phyloP scores from a whole-genome alignment of 2,329 filamentous ascomycete genomes.

The Arthrobotrys entomopaga region DNA sequence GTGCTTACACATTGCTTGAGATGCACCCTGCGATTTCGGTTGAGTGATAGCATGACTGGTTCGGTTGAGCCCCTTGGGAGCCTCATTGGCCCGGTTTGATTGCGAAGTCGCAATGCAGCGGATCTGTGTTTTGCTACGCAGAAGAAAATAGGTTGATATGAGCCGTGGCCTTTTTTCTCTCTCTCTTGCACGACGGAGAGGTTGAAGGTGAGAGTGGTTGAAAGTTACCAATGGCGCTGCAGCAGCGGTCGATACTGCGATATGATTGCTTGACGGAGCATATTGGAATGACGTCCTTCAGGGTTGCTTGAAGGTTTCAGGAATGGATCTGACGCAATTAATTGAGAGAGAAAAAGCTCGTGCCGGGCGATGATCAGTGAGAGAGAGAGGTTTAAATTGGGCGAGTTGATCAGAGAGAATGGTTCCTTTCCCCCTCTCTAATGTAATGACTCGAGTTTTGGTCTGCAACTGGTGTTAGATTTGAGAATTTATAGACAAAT shows the following conservation, averaged over 20 bases:
- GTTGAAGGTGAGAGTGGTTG: neutral
- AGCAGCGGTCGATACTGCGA: conserved; percentile 40
- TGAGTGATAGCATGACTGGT: conserved; percentile 88
- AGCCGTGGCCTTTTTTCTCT: conserved; percentile 14
- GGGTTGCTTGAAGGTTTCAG: conserved; percentile 28
- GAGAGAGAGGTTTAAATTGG: conserved; percentile 14
- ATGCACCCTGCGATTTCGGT: conserved; percentile 96
- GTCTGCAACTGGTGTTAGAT: neutral
- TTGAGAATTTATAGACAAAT: conserved; percentile 12
- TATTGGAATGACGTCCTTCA: conserved; percentile 15
- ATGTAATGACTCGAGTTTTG: too few relatives aligned
- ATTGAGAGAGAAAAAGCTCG: conserved; percentile 5
- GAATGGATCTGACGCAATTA: conserved; percentile 27
- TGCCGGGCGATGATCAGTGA: conserved; percentile 12
- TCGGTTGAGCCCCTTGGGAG: conserved; percentile 72
- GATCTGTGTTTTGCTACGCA: conserved; percentile 39
- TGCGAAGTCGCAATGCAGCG: conserved; percentile 53
- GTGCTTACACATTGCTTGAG: conserved; percentile 81
- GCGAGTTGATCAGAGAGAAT: conserved; percentile 18
- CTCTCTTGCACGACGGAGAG: conserved; percentile 22
- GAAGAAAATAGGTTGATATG: conserved; percentile 6
- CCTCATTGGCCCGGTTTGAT: conserved; percentile 40
- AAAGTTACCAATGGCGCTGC: conserved; percentile 38
- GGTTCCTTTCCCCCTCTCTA: conserved; percentile 1
- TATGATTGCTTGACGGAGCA: conserved; percentile 51